These are phyloP conservation scores for Diaporthe helianthi DNA, from an alignment of 2,329 filamentous ascomycete genomes.

Conservation along the genomic window DNA sequence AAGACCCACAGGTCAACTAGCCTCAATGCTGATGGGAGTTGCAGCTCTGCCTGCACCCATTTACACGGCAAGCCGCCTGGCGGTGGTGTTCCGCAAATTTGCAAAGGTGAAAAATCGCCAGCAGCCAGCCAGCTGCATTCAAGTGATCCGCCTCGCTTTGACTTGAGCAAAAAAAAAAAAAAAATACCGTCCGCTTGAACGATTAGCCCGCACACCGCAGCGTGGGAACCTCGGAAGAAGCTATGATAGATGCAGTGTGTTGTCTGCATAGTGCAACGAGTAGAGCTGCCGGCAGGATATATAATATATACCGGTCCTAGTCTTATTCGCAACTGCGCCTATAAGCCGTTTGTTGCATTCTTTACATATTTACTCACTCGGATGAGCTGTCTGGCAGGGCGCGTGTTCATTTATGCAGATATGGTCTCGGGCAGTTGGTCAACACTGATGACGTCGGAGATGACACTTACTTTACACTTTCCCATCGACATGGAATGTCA, in stretches of 20 bases:
- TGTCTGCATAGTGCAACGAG: too few species aligned
- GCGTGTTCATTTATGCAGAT: conserved; percentile 13
- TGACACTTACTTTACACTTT: neutral
- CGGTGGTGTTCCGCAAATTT: neutral
- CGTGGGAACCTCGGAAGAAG: neutral
- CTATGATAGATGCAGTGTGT: too few species aligned
- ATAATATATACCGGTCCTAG: too few species aligned
- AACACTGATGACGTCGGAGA: neutral
- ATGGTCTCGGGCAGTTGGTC: neutral
- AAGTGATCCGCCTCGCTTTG: neutral
- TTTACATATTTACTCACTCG: neutral
- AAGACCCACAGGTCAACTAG: neutral
- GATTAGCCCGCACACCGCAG: neutral
- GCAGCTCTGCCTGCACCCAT: too few species aligned
- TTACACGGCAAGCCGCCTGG: neutral
- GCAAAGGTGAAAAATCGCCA: neutral
- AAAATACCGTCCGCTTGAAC: neutral
- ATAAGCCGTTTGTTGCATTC: neutral
- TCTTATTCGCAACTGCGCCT: conserved; percentile 27
- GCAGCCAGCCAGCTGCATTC: neutral
- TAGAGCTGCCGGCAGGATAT: conserved; percentile 14
- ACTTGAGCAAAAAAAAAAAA: neutral
- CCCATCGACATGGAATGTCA: neutral
- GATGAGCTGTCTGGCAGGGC: neutral
- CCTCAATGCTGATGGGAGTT: too few species aligned